Evolutionary conservation across 345 rosid species (phyloP).

Genomic region (Turnera subulata): DNA sequence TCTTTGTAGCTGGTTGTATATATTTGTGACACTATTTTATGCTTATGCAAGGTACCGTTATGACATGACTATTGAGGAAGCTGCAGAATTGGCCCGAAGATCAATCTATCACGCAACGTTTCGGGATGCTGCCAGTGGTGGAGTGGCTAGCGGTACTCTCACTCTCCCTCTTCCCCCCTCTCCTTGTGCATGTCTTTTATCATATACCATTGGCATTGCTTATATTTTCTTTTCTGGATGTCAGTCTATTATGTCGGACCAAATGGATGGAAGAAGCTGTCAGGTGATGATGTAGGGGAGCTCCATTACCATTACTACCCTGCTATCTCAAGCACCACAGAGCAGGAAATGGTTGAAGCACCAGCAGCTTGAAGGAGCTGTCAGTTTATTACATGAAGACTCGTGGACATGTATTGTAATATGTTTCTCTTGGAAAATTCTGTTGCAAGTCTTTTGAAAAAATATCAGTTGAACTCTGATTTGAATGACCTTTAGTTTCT

Average conservation of each 20-base stretch:
- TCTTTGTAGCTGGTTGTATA: background rate
- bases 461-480: no score
- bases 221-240: background rate
- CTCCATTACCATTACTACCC: slow-evolving; percentile 86
- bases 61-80: slow-evolving; percentile 90
- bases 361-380: background rate
- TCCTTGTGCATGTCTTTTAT: background rate
- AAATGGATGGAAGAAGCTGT: slow-evolving; percentile 86
- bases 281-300: slow-evolving; percentile 97
- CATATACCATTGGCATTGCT: background rate
- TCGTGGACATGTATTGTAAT: background rate
- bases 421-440: background rate
- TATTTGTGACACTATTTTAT: background rate
- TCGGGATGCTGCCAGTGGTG: slow-evolving; percentile 99
- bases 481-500: no score
- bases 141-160: slow-evolving; percentile 88
- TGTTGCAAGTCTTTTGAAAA: no score
- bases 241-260: slow-evolving; percentile 96
- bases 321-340: slow-evolving; percentile 49
- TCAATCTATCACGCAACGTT: slow-evolving; percentile 97
- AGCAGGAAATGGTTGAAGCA: slow-evolving; percentile 91
- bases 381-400: no score
- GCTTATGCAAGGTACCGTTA: slow-evolving; percentile 50
- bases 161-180: slow-evolving; percentile 15
- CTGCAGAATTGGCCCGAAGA: slow-evolving; percentile 91